Evolutionary conservation across 768 basidiomycete genomes (phyloP).

Genomic region (Naganishia randhawae): DNA sequence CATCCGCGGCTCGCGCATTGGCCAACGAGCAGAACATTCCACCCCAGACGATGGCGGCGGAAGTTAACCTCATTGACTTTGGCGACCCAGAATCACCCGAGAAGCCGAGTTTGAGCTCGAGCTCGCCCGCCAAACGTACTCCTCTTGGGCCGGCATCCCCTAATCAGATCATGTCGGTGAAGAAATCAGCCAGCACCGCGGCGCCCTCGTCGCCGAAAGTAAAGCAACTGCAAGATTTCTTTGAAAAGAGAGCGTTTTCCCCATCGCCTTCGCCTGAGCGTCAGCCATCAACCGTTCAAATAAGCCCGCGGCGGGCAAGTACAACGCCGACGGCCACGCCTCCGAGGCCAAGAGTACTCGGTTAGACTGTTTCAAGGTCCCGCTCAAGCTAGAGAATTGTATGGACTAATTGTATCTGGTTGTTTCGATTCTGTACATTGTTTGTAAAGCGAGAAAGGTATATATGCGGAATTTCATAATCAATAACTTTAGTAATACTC

Average conservation of each 20-base stretch:
- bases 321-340: conserved; percentile 8
- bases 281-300: background rate
- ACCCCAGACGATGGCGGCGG: background rate
- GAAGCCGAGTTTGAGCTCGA: background rate
- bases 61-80: conserved; percentile 20
- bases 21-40: conserved; percentile 6
- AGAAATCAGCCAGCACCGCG: background rate
- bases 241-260: conserved; percentile 24
- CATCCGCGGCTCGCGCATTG: conserved; percentile 9
- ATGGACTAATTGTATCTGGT: background rate
- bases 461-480: background rate
- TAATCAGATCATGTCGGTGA: background rate
- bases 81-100: background rate
- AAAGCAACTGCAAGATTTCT: conserved; percentile 23
- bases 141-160: conserved; percentile 11
- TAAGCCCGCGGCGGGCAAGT: background rate
- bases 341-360: conserved; percentile 3
- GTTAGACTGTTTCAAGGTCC: background rate
- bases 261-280: conserved; percentile 15
- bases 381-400: background rate
- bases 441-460: background rate
- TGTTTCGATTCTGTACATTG: background rate
- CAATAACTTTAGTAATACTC: background rate
- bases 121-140: conserved; percentile 9
- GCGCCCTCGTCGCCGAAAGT: conserved; percentile 13